A percentile compares a stretch with the other conserved stretches of the same genome.
phyloP scores from a whole-genome alignment of 345 rosid genomes.

The Eucalyptus caleyi region DNA sequence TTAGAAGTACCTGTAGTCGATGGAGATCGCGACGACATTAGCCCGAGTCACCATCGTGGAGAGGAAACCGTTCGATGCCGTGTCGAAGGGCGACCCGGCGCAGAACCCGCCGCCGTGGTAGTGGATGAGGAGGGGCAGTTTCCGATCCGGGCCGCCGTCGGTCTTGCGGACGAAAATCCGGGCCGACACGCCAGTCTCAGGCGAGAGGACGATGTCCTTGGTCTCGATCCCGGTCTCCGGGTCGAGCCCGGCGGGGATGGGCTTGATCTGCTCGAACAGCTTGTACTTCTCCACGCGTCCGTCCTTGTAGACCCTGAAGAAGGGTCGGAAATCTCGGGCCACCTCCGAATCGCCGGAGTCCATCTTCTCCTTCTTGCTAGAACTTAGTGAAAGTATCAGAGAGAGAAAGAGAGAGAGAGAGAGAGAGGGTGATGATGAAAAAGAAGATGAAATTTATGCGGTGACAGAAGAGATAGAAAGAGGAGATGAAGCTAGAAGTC shows the following conservation, averaged over 20 bases:
- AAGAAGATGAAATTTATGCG: not conserved
- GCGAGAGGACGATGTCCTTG: slow-evolving; percentile 12
- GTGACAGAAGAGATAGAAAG: not conserved
- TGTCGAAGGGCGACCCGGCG: slow-evolving; percentile 21
- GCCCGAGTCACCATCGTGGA: not conserved
- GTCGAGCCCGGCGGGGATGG: slow-evolving; percentile 1
- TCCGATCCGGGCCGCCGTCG: not conserved
- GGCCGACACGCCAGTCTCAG: not conserved
- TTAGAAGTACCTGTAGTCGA: slow-evolving; percentile 8
- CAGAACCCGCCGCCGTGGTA: slow-evolving; percentile 46
- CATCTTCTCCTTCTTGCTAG: not conserved
- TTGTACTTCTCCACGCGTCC: slow-evolving; percentile 16
- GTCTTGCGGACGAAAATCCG: slow-evolving; percentile 17
- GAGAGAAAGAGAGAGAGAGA: not conserved
- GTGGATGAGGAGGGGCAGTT: slow-evolving; percentile 25
- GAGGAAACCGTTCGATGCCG: not conserved
- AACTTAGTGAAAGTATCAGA: not conserved
- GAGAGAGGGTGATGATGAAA: not conserved
- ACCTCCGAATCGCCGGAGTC: not conserved
- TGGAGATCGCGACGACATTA: not conserved
- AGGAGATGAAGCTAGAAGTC: not conserved
- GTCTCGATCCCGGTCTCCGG: slow-evolving; percentile 10
- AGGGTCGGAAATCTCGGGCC: slow-evolving; percentile 21
- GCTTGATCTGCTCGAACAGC: not conserved
- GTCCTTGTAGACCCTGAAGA: slow-evolving; percentile 27